Evolutionary conservation across 2,329 filamentous ascomycete genomes (phyloP).

Genomic region (Rhynchosporium graminicola): DNA sequence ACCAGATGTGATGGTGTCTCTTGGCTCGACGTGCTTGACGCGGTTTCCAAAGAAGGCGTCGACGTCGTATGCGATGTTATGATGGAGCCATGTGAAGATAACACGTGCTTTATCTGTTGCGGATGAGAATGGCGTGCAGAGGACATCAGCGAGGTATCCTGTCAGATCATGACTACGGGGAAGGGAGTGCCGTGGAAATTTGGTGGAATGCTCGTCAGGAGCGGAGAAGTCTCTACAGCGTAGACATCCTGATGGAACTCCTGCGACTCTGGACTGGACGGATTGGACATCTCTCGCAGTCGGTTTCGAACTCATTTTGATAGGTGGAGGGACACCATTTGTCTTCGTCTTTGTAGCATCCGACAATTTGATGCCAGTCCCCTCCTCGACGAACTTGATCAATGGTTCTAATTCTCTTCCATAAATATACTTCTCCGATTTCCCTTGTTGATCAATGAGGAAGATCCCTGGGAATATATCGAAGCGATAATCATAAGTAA

Average conservation of each 20-base stretch:
- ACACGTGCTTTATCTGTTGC: slow-evolving; percentile 87
- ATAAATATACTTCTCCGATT: slow-evolving; percentile 31
- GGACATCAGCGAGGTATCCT: slow-evolving; percentile 72
- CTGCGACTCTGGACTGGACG: slow-evolving; percentile 34
- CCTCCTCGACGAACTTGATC: slow-evolving; percentile 34
- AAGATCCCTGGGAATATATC: slow-evolving; percentile 92
- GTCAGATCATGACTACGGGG: slow-evolving; percentile 62
- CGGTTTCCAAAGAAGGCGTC: slow-evolving; percentile 74
- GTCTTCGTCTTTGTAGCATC: slow-evolving; percentile 21
- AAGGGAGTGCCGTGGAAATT: slow-evolving; percentile 71
- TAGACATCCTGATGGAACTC: slow-evolving; percentile 58
- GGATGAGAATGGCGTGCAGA: slow-evolving; percentile 79
- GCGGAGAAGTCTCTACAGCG: slow-evolving; percentile 85
- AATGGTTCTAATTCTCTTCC: slow-evolving; percentile 28
- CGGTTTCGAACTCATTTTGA: slow-evolving; percentile 38
- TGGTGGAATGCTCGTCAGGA: slow-evolving; percentile 75
- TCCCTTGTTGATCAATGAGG: slow-evolving; percentile 62
- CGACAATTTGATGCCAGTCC: slow-evolving; percentile 30
- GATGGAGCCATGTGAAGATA: slow-evolving; percentile 93
- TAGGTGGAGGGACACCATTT: slow-evolving; percentile 36
- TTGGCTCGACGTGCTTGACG: slow-evolving; percentile 66
- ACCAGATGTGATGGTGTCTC: slow-evolving; percentile 73
- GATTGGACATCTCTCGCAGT: slow-evolving; percentile 51
- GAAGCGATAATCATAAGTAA: slow-evolving; percentile 72
- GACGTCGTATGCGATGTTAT: slow-evolving; percentile 87